Percentiles rank a stretch among this genome's conserved stretches.
These are phyloP conservation scores for Beauveria scarabaeidicola DNA, from an alignment of 2,329 filamentous ascomycete genomes.

Conservation along the genomic window DNA sequence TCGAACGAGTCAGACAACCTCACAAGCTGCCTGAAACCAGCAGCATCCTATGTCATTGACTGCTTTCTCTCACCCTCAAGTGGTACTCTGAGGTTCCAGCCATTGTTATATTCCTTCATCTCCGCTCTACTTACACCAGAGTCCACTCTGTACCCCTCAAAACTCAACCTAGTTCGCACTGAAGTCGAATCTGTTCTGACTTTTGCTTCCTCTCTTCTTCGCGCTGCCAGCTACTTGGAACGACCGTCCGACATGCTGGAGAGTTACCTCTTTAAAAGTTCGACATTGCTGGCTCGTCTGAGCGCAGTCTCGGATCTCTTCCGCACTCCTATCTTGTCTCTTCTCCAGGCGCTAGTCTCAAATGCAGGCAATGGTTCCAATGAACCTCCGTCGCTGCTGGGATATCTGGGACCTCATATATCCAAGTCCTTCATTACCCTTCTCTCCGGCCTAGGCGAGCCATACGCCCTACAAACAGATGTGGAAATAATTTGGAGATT, in stretches of 20 bases:
- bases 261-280: constrained; percentile 70
- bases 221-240: constrained; percentile 56
- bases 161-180: constrained; percentile 45
- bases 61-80: constrained; percentile 65
- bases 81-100: constrained; percentile 66
- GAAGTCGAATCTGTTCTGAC: constrained; percentile 57
- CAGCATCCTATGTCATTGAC: constrained; percentile 68
- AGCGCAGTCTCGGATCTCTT: constrained; percentile 63
- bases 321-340: constrained; percentile 53
- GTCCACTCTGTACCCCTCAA: constrained; percentile 53
- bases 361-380: constrained; percentile 54
- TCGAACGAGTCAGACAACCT: constrained; percentile 35
- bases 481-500: constrained; percentile 73
- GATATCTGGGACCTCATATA: constrained; percentile 73
- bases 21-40: constrained; percentile 57
- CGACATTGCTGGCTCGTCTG: constrained; percentile 66
- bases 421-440: constrained; percentile 78
- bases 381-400: constrained; percentile 92
- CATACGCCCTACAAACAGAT: constrained; percentile 56
- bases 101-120: constrained; percentile 63
- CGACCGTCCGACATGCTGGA: constrained; percentile 60
- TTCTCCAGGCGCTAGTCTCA: constrained; percentile 67
- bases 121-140: constrained; percentile 37
- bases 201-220: constrained; percentile 62
- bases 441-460: constrained; percentile 67